Evolutionary conservation across 345 rosid genomes (phyloP), one percentile per base, ranked within the genome.

Genomic region (Camelina neglecta): DNA sequence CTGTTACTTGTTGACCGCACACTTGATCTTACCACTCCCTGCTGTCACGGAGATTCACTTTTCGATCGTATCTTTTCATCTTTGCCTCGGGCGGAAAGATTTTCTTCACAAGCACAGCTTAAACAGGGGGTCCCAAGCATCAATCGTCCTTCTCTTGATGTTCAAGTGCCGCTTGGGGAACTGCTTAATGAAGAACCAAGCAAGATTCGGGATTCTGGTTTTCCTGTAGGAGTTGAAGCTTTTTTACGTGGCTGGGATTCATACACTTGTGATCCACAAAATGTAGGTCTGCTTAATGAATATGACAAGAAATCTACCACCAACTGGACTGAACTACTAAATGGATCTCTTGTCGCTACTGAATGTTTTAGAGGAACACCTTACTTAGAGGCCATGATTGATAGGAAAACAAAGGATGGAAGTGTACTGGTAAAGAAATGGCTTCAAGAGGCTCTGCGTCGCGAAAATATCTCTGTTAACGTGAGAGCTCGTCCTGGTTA

Each of bases 21-120:
- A 16, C 95, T 92, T 62, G 97, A 92, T 88, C 91, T 94, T 75
- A 88, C 92, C 63, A 92, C 98, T 80, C 93, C 98, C 26, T 90
- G 97, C 69, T 83, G 88, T 80, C 99, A 95, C 11, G 88, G 97
- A 47, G 97, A 95, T 79, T 90, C 99, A 2, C 92, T 95, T 74
- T 81, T 92, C 36, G 97, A 95, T 77, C 85, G 92, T 61, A 90
- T 95, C 49, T 83, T 89, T 83, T 88, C 93, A 65, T 81, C 91
- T 69, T 87, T 90, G 86, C 88, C 96, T 54, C 89, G 90, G 44
- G 88, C 87, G 78, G 85, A 86, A 72, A 81, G 95, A 75, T 76
- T 84, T 59, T 63, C 80, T 24, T 67, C 91, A 8, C 89, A 89
- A 58, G 74, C 77, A 59, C 92, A 80, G 73, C 76, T 73, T 68